These are phyloP conservation scores for Houttuynia cordata DNA, from an alignment of 164 flowering plant species.

Conservation along the genomic window DNA sequence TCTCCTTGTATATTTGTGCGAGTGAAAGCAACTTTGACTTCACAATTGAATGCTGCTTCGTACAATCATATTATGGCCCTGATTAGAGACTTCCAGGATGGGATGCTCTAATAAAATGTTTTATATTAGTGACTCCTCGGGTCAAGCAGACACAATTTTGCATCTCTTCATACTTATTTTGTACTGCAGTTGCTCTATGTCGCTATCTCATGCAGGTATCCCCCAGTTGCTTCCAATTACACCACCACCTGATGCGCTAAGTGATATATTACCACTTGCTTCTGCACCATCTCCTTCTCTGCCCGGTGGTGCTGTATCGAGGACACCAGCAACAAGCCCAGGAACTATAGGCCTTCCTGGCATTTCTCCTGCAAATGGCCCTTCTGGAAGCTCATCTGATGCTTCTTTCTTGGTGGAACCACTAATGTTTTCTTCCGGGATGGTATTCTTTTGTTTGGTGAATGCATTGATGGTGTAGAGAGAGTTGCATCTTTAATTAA, in stretches of 20 bases:
- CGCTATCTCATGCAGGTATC: conserved; percentile 32
- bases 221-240: conserved; percentile 64
- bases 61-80: too few species aligned
- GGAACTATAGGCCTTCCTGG: conserved; percentile 30
- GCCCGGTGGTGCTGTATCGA: conserved; percentile 28
- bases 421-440: conserved; percentile 10
- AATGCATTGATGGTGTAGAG: conserved; percentile 18
- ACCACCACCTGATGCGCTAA: conserved; percentile 48
- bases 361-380: conserved; percentile 50
- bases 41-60: too few species aligned
- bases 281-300: conserved; percentile 68
- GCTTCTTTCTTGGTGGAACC: conserved; percentile 32
- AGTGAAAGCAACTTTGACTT: too few species aligned
- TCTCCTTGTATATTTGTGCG: too few species aligned
- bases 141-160: background rate
- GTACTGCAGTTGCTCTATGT: background rate
- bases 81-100: too few species aligned
- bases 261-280: conserved; percentile 27
- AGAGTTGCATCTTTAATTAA: conserved; percentile 3
- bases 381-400: conserved; percentile 41
- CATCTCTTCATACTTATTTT: background rate
- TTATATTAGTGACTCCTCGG: background rate
- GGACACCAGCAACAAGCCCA: conserved; percentile 27
- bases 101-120: background rate
- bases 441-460: conserved; percentile 17